Conservation (phyloP, 306 rosid species). For the Morella rubra region DNA sequence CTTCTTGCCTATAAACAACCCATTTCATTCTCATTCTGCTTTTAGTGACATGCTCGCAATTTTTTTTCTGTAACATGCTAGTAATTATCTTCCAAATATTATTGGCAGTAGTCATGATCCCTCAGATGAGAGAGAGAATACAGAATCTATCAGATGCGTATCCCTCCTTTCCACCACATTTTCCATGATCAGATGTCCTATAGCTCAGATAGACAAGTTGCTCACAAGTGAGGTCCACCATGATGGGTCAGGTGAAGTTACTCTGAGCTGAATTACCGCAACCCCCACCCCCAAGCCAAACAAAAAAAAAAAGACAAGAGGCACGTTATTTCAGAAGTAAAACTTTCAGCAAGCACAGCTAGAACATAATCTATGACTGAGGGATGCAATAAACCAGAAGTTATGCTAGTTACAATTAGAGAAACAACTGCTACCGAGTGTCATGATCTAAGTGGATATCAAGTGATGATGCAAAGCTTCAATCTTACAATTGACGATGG, state of each 20-base stretch:
- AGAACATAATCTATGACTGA: background rate
- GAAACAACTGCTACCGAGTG: background rate
- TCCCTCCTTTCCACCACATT: background rate
- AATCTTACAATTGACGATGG: conserved; percentile 55
- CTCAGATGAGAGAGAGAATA: background rate
- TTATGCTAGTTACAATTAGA: conserved; percentile 15
- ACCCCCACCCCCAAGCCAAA: background rate
- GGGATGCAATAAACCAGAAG: background rate
- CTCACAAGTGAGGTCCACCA: background rate
- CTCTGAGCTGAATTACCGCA: background rate
- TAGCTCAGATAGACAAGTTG: background rate
- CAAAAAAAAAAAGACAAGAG: conserved; percentile 5
- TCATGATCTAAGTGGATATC: background rate
- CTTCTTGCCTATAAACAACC: background rate
- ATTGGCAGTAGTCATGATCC: background rate
- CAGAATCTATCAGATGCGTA: background rate
- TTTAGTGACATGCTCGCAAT: background rate
- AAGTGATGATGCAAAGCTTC: conserved; percentile 17
- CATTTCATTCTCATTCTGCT: background rate
- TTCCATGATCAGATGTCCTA: background rate
- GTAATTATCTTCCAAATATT: background rate
- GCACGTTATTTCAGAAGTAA: background rate
- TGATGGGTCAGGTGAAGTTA: background rate
- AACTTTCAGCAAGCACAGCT: conserved; percentile 6
- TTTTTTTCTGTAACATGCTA: background rate